Evolutionary conservation across 2,329 filamentous ascomycete species (phyloP), one percentile per base, ranked within the genome.

Genomic region (Aspergillus pseudoglaucus): DNA sequence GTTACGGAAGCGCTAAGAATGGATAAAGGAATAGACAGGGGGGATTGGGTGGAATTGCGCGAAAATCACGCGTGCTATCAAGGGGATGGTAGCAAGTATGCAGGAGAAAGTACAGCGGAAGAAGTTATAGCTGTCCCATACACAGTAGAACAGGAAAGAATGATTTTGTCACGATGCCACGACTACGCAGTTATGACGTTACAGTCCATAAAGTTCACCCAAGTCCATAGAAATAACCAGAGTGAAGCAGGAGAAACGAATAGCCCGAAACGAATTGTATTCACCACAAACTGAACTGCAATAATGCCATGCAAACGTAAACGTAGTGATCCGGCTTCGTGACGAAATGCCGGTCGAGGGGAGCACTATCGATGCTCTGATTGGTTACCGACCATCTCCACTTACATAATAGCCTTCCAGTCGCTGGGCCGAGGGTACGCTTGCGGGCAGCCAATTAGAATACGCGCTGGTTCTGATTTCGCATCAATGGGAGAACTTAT

Each of bases 401-500:
- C 15, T 39, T 17, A 23, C 18, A 14, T 42, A 25, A 30, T n/a
- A 14, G n/a, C 18, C 23, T 30, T 42, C 25, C 25, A 30, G 25
- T 41, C 23, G 20, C 42, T 32, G 12, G 27, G 25, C 42, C 42
- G 42, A 44, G 42, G 42, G 25, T 30, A 33, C 12, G 49, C 48
- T 54, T 54, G 57, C 52, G 52, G 46, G 47, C 42, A 52, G 39
- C 47, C 52, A 50, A 58, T 44, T 44, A 49, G 39, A 43, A 51
- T 47, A 3, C 37, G 15, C 15, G 3, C 9, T 20, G 10, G n/a
- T 39, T 17, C 15, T 12, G 15, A 39, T 22, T 39, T 39, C 37
- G 37, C 37, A 39, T 22, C 37, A 39, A 59, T 57, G 62, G 59
- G 58, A 59, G 59, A 65, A 64, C 53, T 52, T 59, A 66, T 64